Base-by-base conservation (phyloP, 1,284 basidiomycete genomes). In the Cutaneotrichosporon spelunceum region DNA sequence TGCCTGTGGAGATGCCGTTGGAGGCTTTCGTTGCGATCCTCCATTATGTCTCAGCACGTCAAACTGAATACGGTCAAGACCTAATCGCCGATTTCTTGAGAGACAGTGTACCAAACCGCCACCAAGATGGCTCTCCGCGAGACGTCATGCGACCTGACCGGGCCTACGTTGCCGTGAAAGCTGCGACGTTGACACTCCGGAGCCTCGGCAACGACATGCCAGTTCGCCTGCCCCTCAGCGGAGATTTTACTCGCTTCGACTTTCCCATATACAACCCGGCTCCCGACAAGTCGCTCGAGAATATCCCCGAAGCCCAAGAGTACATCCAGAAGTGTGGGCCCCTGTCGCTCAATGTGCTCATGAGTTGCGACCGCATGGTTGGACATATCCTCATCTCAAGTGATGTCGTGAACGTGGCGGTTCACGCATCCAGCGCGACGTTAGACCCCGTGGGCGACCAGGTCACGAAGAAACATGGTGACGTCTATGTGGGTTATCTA, bases 61-160 rank as follows among this genome's bases (percentile, higher is more conserved):
- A 96, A 74, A 86, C 90, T 59, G 93, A 97, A 42, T 90, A 88
- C 67, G 94, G 93, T 1, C 82, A 85, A 67, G 91, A 95, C 56
- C 80, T 94, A 29, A 87, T 90, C 65, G 73, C 93, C 63, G 89
- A 90, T 10, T 83, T 92, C 36, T 81, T 93, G 57, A 87, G 89
- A 70, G 88, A 91, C 70, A 21, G 80, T 85, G 61, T 81, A 64
- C 47, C 78, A 78, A 19, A 70, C 78, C 4, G 81, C 80, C 53
- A 42, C 14, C 44, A 57, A 4, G 66, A 80, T 82, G 47, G 79
- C 1, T 61, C 60, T 2, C 36, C 80, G 0, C 67, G 70, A 6
- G 79, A 81, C 39, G 71, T 83, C 8, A 73, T 88, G n/a, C 83
- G 86, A 1, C 85, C 87, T 0, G 91, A 93, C 66, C 82, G 90